Conservation (phyloP, 208 protist species). For the Leishmania tarentolae region DNA sequence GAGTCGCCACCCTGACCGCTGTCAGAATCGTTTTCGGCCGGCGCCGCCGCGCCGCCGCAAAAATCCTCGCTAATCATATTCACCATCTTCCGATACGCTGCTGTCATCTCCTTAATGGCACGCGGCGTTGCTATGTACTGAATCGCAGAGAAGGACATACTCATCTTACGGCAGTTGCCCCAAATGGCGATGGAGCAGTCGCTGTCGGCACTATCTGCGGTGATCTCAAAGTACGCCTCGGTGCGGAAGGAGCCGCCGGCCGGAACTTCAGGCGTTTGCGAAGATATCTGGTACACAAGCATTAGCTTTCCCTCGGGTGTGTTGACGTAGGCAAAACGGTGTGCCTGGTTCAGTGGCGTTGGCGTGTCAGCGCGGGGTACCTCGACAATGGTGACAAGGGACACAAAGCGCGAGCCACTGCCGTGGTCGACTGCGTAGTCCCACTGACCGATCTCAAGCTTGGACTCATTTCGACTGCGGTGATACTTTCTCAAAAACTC, state of each 20-base stretch:
- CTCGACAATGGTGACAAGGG: slow-evolving; percentile 63
- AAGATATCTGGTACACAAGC: slow-evolving; percentile 83
- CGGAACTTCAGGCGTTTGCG: slow-evolving; percentile 75
- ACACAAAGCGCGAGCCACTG: slow-evolving; percentile 71
- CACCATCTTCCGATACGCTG: slow-evolving; percentile 76
- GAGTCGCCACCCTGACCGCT: slow-evolving; percentile 7
- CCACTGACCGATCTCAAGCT: slow-evolving; percentile 67
- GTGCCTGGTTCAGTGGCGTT: slow-evolving; percentile 78
- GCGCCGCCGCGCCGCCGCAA: slow-evolving; percentile 34
- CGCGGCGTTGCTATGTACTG: slow-evolving; percentile 71
- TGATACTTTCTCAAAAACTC: slow-evolving; percentile 79
- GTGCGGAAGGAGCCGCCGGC: slow-evolving; percentile 73
- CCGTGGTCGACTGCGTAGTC: slow-evolving; percentile 71
- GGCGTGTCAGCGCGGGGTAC: slow-evolving; percentile 58
- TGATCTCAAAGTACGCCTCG: slow-evolving; percentile 73
- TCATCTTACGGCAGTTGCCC: slow-evolving; percentile 81
- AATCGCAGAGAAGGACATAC: slow-evolving; percentile 65
- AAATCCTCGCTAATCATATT: slow-evolving; percentile 75
- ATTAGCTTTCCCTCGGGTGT: slow-evolving; percentile 44
- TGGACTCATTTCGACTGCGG: slow-evolving; percentile 62
- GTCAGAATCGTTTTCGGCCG: slow-evolving; percentile 10
- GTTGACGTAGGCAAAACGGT: slow-evolving; percentile 71
- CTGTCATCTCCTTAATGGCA: slow-evolving; percentile 79
- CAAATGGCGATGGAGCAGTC: slow-evolving; percentile 71
- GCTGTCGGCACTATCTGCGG: slow-evolving; percentile 47